These are phyloP conservation scores for Lupinus albus DNA, from an alignment of 306 rosid genomes.

Conservation along the genomic window DNA sequence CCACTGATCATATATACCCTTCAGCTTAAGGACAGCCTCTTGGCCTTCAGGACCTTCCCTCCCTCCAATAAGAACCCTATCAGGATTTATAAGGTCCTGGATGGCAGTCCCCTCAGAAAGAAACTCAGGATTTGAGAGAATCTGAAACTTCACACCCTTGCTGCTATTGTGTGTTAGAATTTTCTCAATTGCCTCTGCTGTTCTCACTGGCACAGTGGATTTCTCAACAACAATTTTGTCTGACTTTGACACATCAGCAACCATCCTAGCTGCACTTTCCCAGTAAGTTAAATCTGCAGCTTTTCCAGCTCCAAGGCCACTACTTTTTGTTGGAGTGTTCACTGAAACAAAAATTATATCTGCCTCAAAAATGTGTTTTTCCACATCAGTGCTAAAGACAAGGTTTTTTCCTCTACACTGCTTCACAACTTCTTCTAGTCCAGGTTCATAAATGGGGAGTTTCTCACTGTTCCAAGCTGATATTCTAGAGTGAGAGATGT, in stretches of 20 bases:
- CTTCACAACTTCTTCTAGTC: constrained; percentile 70
- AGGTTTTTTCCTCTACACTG: constrained; percentile 79
- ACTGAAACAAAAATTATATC: constrained; percentile 79
- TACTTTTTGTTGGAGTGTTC: constrained; percentile 74
- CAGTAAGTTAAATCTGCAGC: constrained; percentile 86
- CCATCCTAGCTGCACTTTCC: constrained; percentile 87
- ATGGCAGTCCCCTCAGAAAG: constrained; percentile 87
- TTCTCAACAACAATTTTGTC: constrained; percentile 83
- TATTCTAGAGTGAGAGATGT: constrained; percentile 69
- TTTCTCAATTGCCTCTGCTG: constrained; percentile 78
- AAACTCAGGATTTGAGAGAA: constrained; percentile 83
- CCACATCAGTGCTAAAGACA: constrained; percentile 75
- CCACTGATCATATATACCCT: constrained; percentile 69
- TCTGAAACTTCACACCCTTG: constrained; percentile 62
- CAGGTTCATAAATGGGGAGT: constrained; percentile 82
- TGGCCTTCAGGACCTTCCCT: constrained; percentile 60
- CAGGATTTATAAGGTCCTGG: constrained; percentile 70
- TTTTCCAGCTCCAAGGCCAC: constrained; percentile 81
- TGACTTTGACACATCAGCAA: constrained; percentile 67
- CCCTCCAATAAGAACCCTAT: constrained; percentile 80
- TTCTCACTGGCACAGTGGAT: constrained; percentile 83
- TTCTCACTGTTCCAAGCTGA: constrained; percentile 81
- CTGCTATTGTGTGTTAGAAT: constrained; percentile 63
- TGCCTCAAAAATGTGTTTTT: constrained; percentile 68
- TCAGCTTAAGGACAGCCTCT: constrained; percentile 61